These are phyloP conservation scores for Drechslerella dactyloides DNA, from an alignment of 2,329 filamentous ascomycete species.

Conservation along the genomic window DNA sequence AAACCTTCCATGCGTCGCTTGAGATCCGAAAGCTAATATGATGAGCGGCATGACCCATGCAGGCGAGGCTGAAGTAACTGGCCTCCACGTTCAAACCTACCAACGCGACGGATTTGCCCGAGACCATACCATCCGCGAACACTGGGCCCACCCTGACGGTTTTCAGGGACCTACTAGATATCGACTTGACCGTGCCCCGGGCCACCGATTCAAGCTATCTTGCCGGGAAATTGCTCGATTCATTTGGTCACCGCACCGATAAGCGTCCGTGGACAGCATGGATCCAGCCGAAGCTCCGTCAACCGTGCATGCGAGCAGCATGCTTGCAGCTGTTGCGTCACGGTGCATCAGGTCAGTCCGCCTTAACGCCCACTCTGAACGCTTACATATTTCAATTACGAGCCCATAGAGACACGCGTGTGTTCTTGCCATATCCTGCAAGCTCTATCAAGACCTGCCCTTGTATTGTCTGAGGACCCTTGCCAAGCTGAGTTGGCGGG, in stretches of 20 bases:
- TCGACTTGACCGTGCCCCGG: too few species aligned
- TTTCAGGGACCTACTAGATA: background rate
- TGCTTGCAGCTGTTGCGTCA: conserved; percentile 21
- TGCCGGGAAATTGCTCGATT: too few species aligned
- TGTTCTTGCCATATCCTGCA: background rate
- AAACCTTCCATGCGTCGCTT: too few species aligned
- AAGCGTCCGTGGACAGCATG: too few species aligned
- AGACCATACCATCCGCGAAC: background rate
- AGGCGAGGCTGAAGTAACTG: background rate
- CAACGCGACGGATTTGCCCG: background rate
- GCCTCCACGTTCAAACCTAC: background rate
- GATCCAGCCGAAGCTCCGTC: background rate
- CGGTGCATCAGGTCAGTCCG: conserved; percentile 14
- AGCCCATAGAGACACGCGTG: conserved; percentile 1
- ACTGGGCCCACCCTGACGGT: background rate
- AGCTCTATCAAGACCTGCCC: background rate
- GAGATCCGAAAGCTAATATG: background rate
- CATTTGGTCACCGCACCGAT: too few species aligned
- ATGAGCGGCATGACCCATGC: background rate
- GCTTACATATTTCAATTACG: conserved; percentile 40
- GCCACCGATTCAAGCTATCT: too few species aligned
- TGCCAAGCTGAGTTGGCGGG: too few species aligned
- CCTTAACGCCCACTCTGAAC: conserved; percentile 6
- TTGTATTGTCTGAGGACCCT: too few species aligned
- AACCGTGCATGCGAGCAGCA: background rate